Evolutionary conservation across 148 eudicot genomes (phyloP), one percentile per base, ranked within the genome.

Genomic region (Heliamphora exappendiculata): DNA sequence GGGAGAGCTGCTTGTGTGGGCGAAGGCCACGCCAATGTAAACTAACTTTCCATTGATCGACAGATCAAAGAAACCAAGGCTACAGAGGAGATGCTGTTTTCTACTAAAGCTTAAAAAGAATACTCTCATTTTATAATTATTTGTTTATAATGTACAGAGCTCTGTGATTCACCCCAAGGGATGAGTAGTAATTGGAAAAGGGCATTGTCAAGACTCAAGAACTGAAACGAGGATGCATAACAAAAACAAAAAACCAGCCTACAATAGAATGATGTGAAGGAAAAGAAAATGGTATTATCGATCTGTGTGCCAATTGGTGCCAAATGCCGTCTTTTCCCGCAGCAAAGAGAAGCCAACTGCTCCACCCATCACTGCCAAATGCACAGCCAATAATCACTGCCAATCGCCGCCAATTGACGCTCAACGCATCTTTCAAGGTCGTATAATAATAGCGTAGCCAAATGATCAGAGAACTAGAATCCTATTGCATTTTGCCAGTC

Each of bases 401-500:
- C 34, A 33, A 20, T 33, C 67, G 7, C 29, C 6, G 29, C 13
- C 29, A 7, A 66, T n/a, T n/a, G n/a, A n/a, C n/a, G n/a, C n/a
- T n/a, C n/a, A n/a, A 37, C 1, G 31, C 49, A 66, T 39, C 29
- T 39, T 39, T 63, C 1, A 14, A 26, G 13, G 29, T 37, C 28
- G 49, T n/a, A 66, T 14, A 19, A 36, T 36, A 64, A 34, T 17
- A 37, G 34, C 17, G 44, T 34, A 36, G 68, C 47, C n/a, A 29
- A 66, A 66, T 3, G 19, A 28, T 31, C 6, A 24, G n/a, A n/a
- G 55, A 62, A 73, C 86, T 92, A 95, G 74, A 89, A 89, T 70
- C 70, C 81, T 72, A 96, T 89, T 17, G 84, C 78, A 69, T 68
- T 81, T 83, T 88, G 89, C 82, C 75, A 81, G 58, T 89, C 96